Evolutionary conservation across 805 yeast species (phyloP).

Genomic region (Gaillardinia entomophila): DNA sequence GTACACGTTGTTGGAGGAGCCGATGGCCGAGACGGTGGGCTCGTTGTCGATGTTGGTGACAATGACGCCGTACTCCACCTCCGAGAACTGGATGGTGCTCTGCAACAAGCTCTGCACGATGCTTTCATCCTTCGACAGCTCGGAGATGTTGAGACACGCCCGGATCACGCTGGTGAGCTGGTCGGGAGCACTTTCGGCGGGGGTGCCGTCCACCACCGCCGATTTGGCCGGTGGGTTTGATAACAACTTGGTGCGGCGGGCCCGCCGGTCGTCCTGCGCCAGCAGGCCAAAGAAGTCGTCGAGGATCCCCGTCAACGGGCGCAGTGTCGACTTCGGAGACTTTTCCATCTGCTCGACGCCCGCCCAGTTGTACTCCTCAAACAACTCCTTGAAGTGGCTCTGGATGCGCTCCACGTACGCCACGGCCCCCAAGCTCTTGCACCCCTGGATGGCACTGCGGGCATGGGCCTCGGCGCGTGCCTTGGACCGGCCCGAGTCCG

Average conservation of each 20-base stretch:
- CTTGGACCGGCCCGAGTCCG: slow-evolving; percentile 12
- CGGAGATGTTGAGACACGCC: slow-evolving; percentile 46
- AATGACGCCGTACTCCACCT: slow-evolving; percentile 28
- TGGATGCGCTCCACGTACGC: slow-evolving; percentile 16
- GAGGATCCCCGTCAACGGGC: neutral
- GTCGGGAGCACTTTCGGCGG: slow-evolving; percentile 2
- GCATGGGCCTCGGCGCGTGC: slow-evolving; percentile 31
- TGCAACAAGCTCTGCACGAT: slow-evolving; percentile 34
- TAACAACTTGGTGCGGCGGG: too few species aligned
- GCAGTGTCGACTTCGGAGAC: neutral
- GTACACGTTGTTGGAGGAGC: slow-evolving; percentile 18
- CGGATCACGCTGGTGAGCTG: slow-evolving; percentile 30
- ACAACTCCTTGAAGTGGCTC: slow-evolving; percentile 21
- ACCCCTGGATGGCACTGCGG: slow-evolving; percentile 29
- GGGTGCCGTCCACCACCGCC: slow-evolving; percentile 15
- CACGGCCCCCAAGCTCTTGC: slow-evolving; percentile 21
- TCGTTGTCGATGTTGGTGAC: slow-evolving; percentile 15
- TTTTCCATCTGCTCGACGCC: slow-evolving; percentile 14
- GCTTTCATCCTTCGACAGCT: slow-evolving; percentile 31
- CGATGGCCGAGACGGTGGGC: slow-evolving; percentile 22
- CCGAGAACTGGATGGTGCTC: slow-evolving; percentile 31
- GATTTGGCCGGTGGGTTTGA: slow-evolving; percentile 4
- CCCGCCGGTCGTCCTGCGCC: neutral
- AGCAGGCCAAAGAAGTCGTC: neutral
- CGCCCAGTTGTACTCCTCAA: slow-evolving; percentile 24